A percentile compares a stretch with the other conserved stretches of the same genome.
Conservation (phyloP, 345 rosid genomes). For the Rhizophora mangle region DNA sequence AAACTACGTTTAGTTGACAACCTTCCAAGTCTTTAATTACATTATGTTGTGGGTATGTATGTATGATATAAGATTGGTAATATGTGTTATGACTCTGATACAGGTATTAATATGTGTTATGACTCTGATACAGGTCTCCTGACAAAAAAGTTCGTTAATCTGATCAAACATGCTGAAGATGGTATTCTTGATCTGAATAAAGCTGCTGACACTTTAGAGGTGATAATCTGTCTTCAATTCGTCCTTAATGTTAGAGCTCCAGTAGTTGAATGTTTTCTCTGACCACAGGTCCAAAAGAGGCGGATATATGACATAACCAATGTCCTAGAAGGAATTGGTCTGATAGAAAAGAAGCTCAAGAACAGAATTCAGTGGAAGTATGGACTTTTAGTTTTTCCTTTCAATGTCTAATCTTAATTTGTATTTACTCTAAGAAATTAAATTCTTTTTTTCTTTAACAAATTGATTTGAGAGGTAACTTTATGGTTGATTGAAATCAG, state of each 20-base stretch:
- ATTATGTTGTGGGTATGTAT: neutral
- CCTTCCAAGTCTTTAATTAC: neutral
- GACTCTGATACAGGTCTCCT: conserved; percentile 63
- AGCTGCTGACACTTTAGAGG: conserved; percentile 94
- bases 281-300: conserved; percentile 87
- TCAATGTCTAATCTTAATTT: conserved; percentile 6
- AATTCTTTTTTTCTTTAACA: conserved; percentile 47
- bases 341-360: conserved; percentile 93
- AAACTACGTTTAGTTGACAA: neutral
- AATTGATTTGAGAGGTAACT: conserved; percentile 51
- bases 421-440: neutral
- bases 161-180: conserved; percentile 93
- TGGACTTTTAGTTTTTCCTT: conserved; percentile 27
- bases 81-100: conserved; percentile 19
- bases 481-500: conserved; percentile 36
- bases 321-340: conserved; percentile 98
- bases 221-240: conserved; percentile 20
- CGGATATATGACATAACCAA: conserved; percentile 97
- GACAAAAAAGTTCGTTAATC: conserved; percentile 91
- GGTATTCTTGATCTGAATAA: conserved; percentile 93
- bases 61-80: neutral
- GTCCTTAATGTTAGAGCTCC: conserved; percentile 12
- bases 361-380: conserved; percentile 97
- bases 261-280: conserved; percentile 23
- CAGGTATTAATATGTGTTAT: conserved; percentile 41